Conservation (phyloP, 164 flowering plant genomes). For the Pachysandra terminalis region DNA sequence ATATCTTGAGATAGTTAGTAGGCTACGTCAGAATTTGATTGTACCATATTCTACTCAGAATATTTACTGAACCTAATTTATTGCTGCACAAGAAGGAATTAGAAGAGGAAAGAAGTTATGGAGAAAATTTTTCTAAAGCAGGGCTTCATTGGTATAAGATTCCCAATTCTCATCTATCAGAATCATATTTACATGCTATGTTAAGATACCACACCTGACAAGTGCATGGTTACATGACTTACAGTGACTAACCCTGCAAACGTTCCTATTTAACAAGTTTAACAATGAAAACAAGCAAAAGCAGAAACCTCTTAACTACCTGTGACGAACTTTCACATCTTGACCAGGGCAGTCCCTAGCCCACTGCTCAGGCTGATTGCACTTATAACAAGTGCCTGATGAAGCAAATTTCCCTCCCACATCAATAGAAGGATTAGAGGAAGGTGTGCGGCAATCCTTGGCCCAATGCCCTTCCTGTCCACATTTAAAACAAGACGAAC, state of each 20-base stretch:
- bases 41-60: too few relatives aligned
- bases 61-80: too few relatives aligned
- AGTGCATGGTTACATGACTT: background rate
- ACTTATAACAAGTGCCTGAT: slow-evolving; percentile 34
- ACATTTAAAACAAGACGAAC: slow-evolving; percentile 39
- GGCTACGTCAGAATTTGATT: too few relatives aligned
- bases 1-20: too few relatives aligned
- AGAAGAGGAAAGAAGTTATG: too few relatives aligned
- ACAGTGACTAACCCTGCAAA: background rate
- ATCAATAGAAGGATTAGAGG: slow-evolving; percentile 5
- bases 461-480: slow-evolving; percentile 52
- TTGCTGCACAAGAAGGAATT: too few relatives aligned
- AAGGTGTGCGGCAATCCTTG: slow-evolving; percentile 31
- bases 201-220: too few relatives aligned
- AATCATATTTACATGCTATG: too few relatives aligned
- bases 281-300: background rate
- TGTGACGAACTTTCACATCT: slow-evolving; percentile 6
- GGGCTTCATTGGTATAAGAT: too few relatives aligned
- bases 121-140: too few relatives aligned
- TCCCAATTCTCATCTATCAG: background rate
- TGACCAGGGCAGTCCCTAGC: slow-evolving; percentile 35
- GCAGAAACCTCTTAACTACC: slow-evolving; percentile 8
- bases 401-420: slow-evolving; percentile 23
- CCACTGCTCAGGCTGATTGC: slow-evolving; percentile 44
- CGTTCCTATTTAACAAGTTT: background rate